phyloP scores from a whole-genome alignment of 2,329 filamentous ascomycete species.

The Sclerotiophoma versabilis region DNA sequence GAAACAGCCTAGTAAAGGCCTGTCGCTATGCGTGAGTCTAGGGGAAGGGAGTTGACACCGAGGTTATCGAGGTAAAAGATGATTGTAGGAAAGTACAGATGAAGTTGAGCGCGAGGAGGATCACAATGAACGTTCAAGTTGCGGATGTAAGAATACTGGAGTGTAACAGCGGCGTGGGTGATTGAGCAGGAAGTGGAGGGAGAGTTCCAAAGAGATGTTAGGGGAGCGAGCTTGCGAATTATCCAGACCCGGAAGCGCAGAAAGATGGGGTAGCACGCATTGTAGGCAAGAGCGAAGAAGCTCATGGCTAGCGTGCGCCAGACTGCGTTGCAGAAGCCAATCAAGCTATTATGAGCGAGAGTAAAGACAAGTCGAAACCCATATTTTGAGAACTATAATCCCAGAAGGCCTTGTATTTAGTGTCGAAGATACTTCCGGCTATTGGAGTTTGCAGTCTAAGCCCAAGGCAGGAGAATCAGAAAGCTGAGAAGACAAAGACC shows the following conservation, averaged over 20 bases:
- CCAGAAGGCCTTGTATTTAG: too few species aligned
- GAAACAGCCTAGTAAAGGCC: conserved; percentile 65
- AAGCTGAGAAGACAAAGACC: conserved; percentile 58
- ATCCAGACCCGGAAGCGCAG: conserved; percentile 65
- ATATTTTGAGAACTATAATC: conserved; percentile 60
- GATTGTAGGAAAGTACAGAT: conserved; percentile 50
- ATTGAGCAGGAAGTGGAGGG: conserved; percentile 64
- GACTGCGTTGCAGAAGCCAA: conserved; percentile 59
- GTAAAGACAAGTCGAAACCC: conserved; percentile 62
- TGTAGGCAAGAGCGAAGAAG: conserved; percentile 59
- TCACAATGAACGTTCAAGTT: conserved; percentile 63
- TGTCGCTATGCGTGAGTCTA: conserved; percentile 58
- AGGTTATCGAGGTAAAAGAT: conserved; percentile 57
- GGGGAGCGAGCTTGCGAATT: conserved; percentile 56
- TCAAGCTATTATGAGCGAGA: conserved; percentile 64
- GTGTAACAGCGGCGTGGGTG: conserved; percentile 69
- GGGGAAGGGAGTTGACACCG: conserved; percentile 54
- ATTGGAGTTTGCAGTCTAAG: conserved; percentile 48
- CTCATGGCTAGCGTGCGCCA: conserved; percentile 58
- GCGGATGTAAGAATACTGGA: conserved; percentile 65
- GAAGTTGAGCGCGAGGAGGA: conserved; percentile 60
- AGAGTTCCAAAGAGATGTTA: conserved; percentile 49
- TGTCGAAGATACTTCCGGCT: conserved; percentile 58
- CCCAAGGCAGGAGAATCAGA: conserved; percentile 57
- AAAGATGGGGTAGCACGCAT: conserved; percentile 65